phyloP scores from a whole-genome alignment of 495 filamentous ascomycete genomes.

The Neurospora cerealis region DNA sequence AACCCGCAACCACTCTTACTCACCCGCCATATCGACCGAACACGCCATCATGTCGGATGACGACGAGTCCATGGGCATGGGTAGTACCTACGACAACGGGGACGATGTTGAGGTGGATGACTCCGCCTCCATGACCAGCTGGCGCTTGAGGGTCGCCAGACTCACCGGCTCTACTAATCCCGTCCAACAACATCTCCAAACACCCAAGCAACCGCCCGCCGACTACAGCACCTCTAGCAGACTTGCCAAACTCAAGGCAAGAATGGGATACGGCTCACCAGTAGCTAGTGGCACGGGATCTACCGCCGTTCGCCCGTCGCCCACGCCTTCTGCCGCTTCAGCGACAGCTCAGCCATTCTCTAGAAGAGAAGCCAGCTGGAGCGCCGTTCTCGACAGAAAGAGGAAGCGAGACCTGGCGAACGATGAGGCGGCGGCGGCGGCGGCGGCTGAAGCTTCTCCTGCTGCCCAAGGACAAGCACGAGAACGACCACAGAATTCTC shows the following conservation, averaged over 20 bases:
- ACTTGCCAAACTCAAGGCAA: background rate
- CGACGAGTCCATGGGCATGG: background rate
- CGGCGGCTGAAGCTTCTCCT: background rate
- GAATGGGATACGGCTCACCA: background rate
- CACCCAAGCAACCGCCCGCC: background rate
- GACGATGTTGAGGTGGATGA: background rate
- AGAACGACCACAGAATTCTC: background rate
- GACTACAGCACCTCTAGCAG: background rate
- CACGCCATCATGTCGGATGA: background rate
- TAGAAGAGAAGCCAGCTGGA: background rate
- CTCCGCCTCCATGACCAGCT: background rate
- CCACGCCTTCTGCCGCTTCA: constrained; percentile 2
- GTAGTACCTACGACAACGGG: background rate
- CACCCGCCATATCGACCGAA: background rate
- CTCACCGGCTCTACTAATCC: background rate
- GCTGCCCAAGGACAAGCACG: background rate
- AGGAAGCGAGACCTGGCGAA: constrained; percentile 1
- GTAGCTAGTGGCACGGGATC: background rate
- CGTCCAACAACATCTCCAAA: background rate
- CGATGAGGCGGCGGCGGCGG: background rate
- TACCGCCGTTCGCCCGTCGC: background rate
- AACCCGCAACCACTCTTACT: background rate
- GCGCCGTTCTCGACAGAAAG: background rate
- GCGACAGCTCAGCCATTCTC: background rate
- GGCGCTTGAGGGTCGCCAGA: background rate